Conservation (phyloP, 2,329 filamentous ascomycete genomes). For the Metarhizium rileyi region DNA sequence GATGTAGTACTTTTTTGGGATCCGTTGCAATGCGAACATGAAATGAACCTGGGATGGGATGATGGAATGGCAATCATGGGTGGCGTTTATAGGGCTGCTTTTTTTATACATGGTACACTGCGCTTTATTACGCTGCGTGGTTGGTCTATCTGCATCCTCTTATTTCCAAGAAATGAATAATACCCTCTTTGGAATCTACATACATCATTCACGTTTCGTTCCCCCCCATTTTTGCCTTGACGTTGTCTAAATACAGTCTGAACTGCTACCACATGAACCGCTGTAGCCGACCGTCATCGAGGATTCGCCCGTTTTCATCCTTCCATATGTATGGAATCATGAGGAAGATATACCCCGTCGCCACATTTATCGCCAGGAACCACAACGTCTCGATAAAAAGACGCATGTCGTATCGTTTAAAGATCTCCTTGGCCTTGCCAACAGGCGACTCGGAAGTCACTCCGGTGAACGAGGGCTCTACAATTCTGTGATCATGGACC, state of each 20-base stretch:
- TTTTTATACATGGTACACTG: background rate
- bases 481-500: slow-evolving; percentile 12
- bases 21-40: slow-evolving; percentile 2
- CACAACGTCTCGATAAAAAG: slow-evolving; percentile 55
- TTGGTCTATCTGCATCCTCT: background rate
- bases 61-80: background rate
- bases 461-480: background rate
- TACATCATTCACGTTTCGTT: background rate
- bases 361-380: slow-evolving; percentile 55
- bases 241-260: background rate
- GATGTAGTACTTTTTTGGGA: background rate
- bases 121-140: background rate
- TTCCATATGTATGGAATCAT: slow-evolving; percentile 58
- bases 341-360: slow-evolving; percentile 64
- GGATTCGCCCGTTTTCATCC: slow-evolving; percentile 37
- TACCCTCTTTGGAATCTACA: background rate
- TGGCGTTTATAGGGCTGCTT: slow-evolving; percentile 3
- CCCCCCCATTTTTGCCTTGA: background rate
- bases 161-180: background rate
- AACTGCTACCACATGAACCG: slow-evolving; percentile 67
- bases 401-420: slow-evolving; percentile 32
- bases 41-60: background rate
- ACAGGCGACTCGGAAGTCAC: background rate
- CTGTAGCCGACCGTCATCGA: slow-evolving; percentile 51
- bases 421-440: slow-evolving; percentile 3